Conservation (phyloP, 305 asterid genomes). For the Fraxinus velutina region DNA sequence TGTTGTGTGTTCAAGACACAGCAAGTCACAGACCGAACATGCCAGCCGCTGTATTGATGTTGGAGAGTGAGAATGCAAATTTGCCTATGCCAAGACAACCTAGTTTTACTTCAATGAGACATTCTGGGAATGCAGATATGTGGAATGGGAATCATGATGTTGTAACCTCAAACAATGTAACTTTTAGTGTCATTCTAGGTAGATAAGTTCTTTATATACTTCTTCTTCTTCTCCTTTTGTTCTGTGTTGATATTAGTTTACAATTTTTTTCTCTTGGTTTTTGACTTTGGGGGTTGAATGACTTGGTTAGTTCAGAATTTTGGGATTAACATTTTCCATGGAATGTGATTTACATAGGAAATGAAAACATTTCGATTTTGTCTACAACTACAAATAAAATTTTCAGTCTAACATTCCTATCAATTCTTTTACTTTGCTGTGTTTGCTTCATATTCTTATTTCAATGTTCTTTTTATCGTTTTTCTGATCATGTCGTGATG, state of each 20-base stretch:
- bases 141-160: conserved; percentile 30
- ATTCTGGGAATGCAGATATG: conserved; percentile 25
- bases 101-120: conserved; percentile 35
- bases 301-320: neutral
- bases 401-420: neutral
- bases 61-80: conserved; percentile 52
- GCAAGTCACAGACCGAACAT: conserved; percentile 63
- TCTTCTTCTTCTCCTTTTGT: neutral
- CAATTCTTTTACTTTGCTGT: no score
- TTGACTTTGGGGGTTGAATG: neutral
- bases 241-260: neutral
- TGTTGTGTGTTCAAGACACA: conserved; percentile 77
- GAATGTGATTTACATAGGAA: neutral
- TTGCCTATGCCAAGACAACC: conserved; percentile 70
- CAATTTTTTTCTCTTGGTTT: neutral
- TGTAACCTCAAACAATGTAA: conserved; percentile 29
- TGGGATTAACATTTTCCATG: neutral
- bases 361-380: neutral
- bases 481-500: no score
- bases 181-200: conserved; percentile 33
- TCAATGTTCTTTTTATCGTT: no score
- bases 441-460: no score
- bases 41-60: conserved; percentile 66
- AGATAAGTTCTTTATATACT: conserved; percentile 21
- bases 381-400: neutral